Percentiles rank a stretch among this genome's conserved stretches.
Evolutionary conservation across 352 stramenopile species (phyloP).

Genomic region (Thalassiosira ordinaria): DNA sequence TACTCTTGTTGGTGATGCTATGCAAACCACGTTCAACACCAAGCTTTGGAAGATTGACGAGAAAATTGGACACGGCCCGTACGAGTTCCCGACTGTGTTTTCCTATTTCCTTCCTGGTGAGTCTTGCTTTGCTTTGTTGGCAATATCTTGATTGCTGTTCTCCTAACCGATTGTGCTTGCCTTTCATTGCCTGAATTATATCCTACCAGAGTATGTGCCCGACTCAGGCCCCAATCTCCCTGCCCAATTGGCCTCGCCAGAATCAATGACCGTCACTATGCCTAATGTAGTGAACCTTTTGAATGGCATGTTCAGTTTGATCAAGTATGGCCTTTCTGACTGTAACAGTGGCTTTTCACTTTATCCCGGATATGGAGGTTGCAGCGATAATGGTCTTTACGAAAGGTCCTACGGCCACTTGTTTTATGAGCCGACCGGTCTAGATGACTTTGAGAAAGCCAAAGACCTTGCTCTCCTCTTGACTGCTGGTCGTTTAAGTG

Average conservation of each 20-base stretch:
- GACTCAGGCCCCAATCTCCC: slow-evolving; percentile 33
- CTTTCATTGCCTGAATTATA: no score
- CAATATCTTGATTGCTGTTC: no score
- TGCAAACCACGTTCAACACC: slow-evolving; percentile 34
- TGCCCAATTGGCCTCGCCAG: not conserved
- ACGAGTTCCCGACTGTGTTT: slow-evolving; percentile 77
- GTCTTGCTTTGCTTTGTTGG: no score
- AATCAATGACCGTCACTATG: not conserved
- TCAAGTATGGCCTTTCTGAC: slow-evolving; percentile 71
- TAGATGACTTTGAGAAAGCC: slow-evolving; percentile 23
- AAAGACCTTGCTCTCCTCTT: slow-evolving; percentile 69
- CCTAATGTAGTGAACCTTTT: slow-evolving; percentile 45
- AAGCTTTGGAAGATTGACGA: slow-evolving; percentile 50
- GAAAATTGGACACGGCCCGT: slow-evolving; percentile 47
- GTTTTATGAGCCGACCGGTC: slow-evolving; percentile 35
- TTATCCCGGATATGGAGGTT: slow-evolving; percentile 18
- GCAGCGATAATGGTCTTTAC: slow-evolving; percentile 32
- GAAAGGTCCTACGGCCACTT: slow-evolving; percentile 43
- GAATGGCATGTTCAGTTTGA: slow-evolving; percentile 73
- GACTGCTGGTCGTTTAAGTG: slow-evolving; percentile 64
- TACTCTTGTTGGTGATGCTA: slow-evolving; percentile 29
- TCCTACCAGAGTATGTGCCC: slow-evolving; percentile 68
- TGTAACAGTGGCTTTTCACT: slow-evolving; percentile 62
- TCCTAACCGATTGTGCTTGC: no score
- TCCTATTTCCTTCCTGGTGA: no score